These are phyloP conservation scores for Rutstroemia sp. DNA, from an alignment of 2,329 filamentous ascomycete genomes.

Conservation along the genomic window DNA sequence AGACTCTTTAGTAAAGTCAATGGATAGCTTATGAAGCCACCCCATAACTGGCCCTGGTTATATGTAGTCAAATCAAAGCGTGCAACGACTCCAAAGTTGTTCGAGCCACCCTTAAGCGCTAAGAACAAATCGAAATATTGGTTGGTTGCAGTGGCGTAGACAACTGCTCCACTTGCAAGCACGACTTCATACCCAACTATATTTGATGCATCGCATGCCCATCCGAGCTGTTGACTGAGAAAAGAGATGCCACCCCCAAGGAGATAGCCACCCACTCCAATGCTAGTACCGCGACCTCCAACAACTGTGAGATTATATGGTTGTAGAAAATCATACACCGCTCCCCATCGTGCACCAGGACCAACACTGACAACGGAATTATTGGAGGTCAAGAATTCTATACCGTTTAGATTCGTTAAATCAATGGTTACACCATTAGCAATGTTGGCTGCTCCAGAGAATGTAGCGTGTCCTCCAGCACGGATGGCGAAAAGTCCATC, in stretches of 20 bases:
- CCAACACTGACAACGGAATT: constrained; percentile 12
- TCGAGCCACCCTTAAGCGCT: constrained; percentile 27
- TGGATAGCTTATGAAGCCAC: neutral
- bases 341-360: constrained; percentile 15
- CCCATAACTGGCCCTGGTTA: constrained; percentile 5
- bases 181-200: constrained; percentile 11
- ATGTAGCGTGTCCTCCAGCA: constrained; percentile 32
- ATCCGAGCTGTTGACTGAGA: constrained; percentile 12
- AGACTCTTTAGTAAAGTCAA: neutral
- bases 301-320: constrained; percentile 12
- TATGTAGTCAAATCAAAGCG: constrained; percentile 30
- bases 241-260: constrained; percentile 12
- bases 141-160: neutral
- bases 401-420: constrained; percentile 9
- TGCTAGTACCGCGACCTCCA: constrained; percentile 11
- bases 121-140: neutral
- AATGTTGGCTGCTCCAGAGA: constrained; percentile 13
- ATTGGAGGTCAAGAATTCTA: neutral
- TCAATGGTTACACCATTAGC: constrained; percentile 16
- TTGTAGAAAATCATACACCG: constrained; percentile 15
- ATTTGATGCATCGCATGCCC: constrained; percentile 14
- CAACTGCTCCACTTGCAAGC: neutral
- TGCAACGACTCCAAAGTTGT: constrained; percentile 32
- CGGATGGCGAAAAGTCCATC: constrained; percentile 29
- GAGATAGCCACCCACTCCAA: constrained; percentile 13